A percentile compares a stretch with the other conserved stretches of the same genome.
phyloP scores from a whole-genome alignment of 768 basidiomycete species.

The Termitomyces eurrhizus region DNA sequence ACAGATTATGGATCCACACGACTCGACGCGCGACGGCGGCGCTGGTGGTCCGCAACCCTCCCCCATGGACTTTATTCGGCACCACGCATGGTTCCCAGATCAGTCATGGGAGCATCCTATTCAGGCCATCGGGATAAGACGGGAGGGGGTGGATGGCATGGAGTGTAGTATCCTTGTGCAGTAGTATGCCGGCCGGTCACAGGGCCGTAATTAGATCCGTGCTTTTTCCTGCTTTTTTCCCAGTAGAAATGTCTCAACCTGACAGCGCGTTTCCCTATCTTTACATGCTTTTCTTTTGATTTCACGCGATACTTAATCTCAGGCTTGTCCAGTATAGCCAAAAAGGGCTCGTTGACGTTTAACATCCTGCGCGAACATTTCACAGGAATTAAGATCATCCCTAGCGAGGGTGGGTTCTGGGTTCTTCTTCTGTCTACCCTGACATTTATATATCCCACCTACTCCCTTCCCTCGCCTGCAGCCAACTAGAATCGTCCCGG shows the following conservation, averaged over 20 bases:
- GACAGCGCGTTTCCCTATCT: slow-evolving; percentile 6
- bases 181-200: slow-evolving; percentile 3
- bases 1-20: no score
- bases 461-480: neutral
- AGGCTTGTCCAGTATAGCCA: slow-evolving; percentile 1
- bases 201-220: neutral
- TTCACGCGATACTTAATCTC: slow-evolving; percentile 9
- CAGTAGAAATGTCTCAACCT: slow-evolving; percentile 14
- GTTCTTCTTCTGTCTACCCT: neutral
- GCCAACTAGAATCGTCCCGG: neutral
- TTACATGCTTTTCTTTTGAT: neutral
- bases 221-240: neutral
- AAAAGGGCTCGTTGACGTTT: neutral
- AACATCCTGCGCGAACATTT: no score
- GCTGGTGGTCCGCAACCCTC: no score
- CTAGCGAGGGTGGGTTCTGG: neutral
- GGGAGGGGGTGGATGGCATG: neutral
- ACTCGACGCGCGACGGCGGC: no score
- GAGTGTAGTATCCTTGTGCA: neutral
- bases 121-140: slow-evolving; percentile 7
- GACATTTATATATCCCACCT: slow-evolving; percentile 6
- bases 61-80: neutral
- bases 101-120: slow-evolving; percentile 8
- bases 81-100: neutral
- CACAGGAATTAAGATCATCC: slow-evolving; percentile 1